Evolutionary conservation across 2,329 filamentous ascomycete species (phyloP).

Genomic region (Didymosphaeria variabile): DNA sequence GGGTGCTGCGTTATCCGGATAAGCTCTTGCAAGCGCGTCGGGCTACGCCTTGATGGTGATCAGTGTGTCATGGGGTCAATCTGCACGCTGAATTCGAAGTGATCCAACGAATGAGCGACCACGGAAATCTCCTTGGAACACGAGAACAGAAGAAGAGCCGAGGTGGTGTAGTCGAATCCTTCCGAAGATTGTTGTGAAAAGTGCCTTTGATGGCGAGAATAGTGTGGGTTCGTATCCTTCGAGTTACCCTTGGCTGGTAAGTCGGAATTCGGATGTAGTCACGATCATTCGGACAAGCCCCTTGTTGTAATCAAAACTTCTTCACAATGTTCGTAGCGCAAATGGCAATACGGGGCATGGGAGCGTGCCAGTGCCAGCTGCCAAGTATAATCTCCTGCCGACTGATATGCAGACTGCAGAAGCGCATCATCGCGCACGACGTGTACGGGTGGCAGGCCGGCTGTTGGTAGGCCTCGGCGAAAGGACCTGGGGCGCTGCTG

Average conservation of each 20-base stretch:
- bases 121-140: not conserved
- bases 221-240: no score
- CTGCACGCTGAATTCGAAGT: not conserved
- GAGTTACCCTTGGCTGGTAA: no score
- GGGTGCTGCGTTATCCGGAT: not conserved
- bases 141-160: no score
- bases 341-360: not conserved
- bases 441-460: constrained; percentile 15
- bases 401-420: not conserved
- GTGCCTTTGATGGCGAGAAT: no score
- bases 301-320: no score
- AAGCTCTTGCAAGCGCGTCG: not conserved
- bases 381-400: not conserved
- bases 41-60: not conserved
- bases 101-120: not conserved
- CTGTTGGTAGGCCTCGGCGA: constrained; percentile 21
- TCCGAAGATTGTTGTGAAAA: no score
- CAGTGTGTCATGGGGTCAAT: not conserved
- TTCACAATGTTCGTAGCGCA: not conserved
- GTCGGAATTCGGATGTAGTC: no score
- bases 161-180: no score
- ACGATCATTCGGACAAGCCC: no score
- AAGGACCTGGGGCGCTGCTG: constrained; percentile 14
- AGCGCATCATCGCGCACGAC: constrained; percentile 6
- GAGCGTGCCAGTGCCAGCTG: not conserved